phyloP scores from a whole-genome alignment of 2,329 filamentous ascomycete species.

The Sporothrix humicola region DNA sequence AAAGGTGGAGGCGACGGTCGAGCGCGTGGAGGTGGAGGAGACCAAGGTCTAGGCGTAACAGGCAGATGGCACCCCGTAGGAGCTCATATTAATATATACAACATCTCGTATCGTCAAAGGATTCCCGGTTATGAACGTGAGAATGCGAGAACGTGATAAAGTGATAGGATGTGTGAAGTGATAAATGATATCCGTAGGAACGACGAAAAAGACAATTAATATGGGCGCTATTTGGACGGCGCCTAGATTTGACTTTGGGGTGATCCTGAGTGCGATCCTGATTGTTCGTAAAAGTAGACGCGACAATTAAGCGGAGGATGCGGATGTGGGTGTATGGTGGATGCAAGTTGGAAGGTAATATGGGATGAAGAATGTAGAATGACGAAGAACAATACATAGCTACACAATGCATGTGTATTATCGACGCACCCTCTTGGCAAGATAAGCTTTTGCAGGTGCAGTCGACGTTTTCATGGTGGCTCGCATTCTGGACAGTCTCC shows the following conservation, averaged over 20 bases:
- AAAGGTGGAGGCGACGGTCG: slow-evolving; percentile 59
- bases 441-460: slow-evolving; percentile 2
- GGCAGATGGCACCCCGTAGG: background rate
- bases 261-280: too few species aligned
- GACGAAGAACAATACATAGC: too few species aligned
- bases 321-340: background rate
- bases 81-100: background rate
- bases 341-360: background rate
- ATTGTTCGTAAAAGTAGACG: too few species aligned
- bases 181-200: background rate
- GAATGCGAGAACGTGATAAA: background rate
- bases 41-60: background rate
- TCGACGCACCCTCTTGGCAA: background rate
- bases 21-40: slow-evolving; percentile 42
- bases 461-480: too few species aligned
- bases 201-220: background rate
- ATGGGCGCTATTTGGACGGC: background rate
- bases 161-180: background rate
- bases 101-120: background rate
- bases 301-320: slow-evolving; percentile 25
- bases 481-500: too few species aligned
- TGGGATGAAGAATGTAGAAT: background rate
- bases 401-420: too few species aligned
- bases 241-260: too few species aligned
- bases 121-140: background rate